Base-by-base conservation (phyloP, 805 yeast genomes). In the Schwanniomyces occidentalis region DNA sequence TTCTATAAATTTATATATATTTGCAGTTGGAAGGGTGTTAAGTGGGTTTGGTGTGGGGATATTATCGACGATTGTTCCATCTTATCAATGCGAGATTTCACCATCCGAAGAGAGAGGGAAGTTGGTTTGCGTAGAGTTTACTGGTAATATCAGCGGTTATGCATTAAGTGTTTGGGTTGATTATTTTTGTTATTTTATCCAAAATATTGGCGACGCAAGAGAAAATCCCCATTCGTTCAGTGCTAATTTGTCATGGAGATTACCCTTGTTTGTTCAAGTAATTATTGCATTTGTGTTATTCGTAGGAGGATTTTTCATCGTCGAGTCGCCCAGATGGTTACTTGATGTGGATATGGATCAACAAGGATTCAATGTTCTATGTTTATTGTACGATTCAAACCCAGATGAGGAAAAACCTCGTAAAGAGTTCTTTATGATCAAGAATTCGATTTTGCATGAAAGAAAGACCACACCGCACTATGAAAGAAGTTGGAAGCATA, bases 251-350 rank as follows among this genome's bases (percentile, higher is more conserved):
- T 72, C 88, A 18, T 88, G 95, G 95, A 72, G 95, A 43, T 49
- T 85, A 16, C 95, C 96, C 1, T 63, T 88, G 29, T 75, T 82
- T 36, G 63, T 85, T 31, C 96, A 88, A 56, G 83, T 85, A 33
- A 52, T 82, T 3, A 80, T 90, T 52, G 95, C 95, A 0, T 40
- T 73, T 2, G 62, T 82, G 4, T 64, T 89, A 17, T 78, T 80
- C 18, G 44, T 76, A 3, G 97, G 97, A 3, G 82, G 95, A 1
- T 76, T 81, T 35, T 69, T 84, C 39, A 78, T 90, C 24, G 89
- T 86, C 4, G 97, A 89, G 52, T 80, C 90, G 31, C 97, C 97
- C 4, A 71, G 96, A 46, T 89, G 96, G 95, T 67, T 90, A 34
- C 63, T 90, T 23, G 90, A 85, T 55, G 82, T 83, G 41, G 95